phyloP scores from a whole-genome alignment of 1,284 basidiomycete species.

The Leccinum variabile region DNA sequence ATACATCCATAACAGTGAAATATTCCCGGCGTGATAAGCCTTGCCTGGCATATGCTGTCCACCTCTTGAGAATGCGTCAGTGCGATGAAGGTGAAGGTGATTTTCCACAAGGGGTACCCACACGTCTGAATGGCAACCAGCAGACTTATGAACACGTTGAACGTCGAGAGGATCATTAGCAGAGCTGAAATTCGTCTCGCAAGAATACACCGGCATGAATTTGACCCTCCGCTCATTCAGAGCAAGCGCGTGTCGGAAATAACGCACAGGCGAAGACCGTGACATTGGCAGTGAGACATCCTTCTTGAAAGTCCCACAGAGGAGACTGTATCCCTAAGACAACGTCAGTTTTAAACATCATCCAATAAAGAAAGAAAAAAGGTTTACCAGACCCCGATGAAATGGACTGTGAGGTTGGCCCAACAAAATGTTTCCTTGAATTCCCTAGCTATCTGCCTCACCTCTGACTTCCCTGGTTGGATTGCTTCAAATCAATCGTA shows the following conservation, averaged over 20 bases:
- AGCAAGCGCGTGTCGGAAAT: conserved; percentile 43
- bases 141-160: background rate
- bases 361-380: background rate
- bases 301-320: conserved; percentile 34
- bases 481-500: conserved; percentile 39
- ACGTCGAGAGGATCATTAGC: background rate
- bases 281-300: conserved; percentile 28
- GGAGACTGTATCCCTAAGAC: conserved; percentile 44
- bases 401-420: conserved; percentile 36
- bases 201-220: conserved; percentile 42
- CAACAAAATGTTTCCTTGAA: conserved; percentile 43
- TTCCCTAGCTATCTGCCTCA: conserved; percentile 19
- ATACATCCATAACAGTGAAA: conserved; percentile 23
- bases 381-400: conserved; percentile 42
- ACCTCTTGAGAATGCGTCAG: conserved; percentile 7
- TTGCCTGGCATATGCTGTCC: conserved; percentile 7
- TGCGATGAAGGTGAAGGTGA: background rate
- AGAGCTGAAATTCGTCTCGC: conserved; percentile 26
- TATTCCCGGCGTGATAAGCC: conserved; percentile 15
- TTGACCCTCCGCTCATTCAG: conserved; percentile 43
- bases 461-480: conserved; percentile 12
- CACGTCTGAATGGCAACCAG: conserved; percentile 30
- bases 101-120: conserved; percentile 7
- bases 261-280: conserved; percentile 23
- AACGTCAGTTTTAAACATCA: background rate